A percentile compares a stretch with the other conserved stretches of the same genome.
Conservation (phyloP, 768 basidiomycete species). For the Leccinum aurantiacum region DNA sequence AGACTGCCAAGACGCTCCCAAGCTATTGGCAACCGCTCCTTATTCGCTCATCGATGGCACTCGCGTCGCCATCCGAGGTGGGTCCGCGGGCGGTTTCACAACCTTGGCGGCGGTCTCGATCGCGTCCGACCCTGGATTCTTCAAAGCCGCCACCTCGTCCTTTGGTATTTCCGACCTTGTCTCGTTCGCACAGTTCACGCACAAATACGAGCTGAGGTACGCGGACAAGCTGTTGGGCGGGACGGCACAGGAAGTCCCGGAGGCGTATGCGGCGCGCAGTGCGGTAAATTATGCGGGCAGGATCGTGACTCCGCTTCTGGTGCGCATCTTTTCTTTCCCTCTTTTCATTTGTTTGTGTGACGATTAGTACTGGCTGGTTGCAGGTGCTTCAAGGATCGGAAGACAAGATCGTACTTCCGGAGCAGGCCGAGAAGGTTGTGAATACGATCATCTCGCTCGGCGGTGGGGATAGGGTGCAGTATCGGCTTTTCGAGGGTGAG, state of each 20-base stretch:
- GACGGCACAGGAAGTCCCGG: constrained; percentile 47
- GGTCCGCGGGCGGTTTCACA: constrained; percentile 75
- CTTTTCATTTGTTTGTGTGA: not conserved
- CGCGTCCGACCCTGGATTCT: constrained; percentile 41
- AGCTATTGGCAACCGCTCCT: constrained; percentile 44
- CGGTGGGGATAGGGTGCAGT: constrained; percentile 32
- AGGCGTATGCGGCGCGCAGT: constrained; percentile 59
- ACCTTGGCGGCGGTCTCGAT: constrained; percentile 49
- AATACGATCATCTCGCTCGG: constrained; percentile 22
- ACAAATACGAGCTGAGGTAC: constrained; percentile 70
- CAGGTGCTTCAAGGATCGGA: constrained; percentile 68
- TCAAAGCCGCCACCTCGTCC: constrained; percentile 62
- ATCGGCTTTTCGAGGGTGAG: constrained; percentile 44
- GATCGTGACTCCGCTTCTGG: constrained; percentile 64
- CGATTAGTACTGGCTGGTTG: not conserved
- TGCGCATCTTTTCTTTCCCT: constrained; percentile 30
- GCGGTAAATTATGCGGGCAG: constrained; percentile 61
- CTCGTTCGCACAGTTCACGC: constrained; percentile 58
- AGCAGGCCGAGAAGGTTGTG: constrained; percentile 48
- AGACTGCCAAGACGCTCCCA: constrained; percentile 60
- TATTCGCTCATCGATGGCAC: constrained; percentile 59
- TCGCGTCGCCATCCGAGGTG: constrained; percentile 68
- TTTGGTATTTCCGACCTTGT: constrained; percentile 70
- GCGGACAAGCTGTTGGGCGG: constrained; percentile 68
- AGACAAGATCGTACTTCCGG: constrained; percentile 66